These are phyloP conservation scores for Botrytis deweyae DNA, from an alignment of 2,329 filamentous ascomycete species.

Conservation along the genomic window DNA sequence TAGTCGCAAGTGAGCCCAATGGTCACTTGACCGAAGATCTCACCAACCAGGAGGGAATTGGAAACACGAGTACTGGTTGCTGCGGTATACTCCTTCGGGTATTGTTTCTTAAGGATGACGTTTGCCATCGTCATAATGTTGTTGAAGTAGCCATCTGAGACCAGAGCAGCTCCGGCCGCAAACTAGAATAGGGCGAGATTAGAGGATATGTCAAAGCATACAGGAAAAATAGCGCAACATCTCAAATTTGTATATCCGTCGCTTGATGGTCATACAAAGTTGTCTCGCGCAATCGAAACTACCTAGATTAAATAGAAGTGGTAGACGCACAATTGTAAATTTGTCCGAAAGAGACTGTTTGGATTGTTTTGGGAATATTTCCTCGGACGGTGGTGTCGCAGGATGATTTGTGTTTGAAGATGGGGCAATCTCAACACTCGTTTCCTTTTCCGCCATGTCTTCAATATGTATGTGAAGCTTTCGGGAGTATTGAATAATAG, in stretches of 20 bases:
- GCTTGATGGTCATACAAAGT: background rate
- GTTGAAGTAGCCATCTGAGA: slow-evolving; percentile 42
- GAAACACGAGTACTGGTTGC: slow-evolving; percentile 43
- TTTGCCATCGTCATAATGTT: slow-evolving; percentile 42
- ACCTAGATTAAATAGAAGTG: background rate
- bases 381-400: slow-evolving; percentile 11
- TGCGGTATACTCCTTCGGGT: slow-evolving; percentile 29
- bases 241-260: background rate
- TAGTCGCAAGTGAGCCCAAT: slow-evolving; percentile 47
- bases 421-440: background rate
- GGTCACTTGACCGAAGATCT: slow-evolving; percentile 45
- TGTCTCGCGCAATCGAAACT: background rate
- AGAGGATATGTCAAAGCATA: background rate
- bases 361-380: slow-evolving; percentile 25
- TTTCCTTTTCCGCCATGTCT: slow-evolving; percentile 4
- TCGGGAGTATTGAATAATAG: background rate
- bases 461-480: background rate
- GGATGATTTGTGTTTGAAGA: background rate
- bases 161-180: slow-evolving; percentile 37
- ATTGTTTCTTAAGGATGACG: slow-evolving; percentile 37
- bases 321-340: slow-evolving; percentile 34
- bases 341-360: slow-evolving; percentile 35
- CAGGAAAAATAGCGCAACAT: background rate
- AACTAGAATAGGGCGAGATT: slow-evolving; percentile 26
- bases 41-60: slow-evolving; percentile 44